Evolutionary conservation across 768 basidiomycete species (phyloP).

Genomic region (Trametes cubensis): DNA sequence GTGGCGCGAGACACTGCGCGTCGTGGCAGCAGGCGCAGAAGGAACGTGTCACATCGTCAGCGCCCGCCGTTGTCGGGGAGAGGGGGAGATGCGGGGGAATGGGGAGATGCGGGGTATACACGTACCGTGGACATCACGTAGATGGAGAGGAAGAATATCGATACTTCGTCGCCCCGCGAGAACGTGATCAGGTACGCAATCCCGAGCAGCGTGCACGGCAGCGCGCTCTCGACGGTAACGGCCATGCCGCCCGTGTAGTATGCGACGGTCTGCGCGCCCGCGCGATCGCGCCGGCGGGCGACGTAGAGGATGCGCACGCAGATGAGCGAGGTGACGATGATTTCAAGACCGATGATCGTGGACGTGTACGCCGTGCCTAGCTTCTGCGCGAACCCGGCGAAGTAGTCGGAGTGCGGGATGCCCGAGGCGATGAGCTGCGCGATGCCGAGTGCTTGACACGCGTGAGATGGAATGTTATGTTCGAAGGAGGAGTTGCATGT

Average conservation of each 20-base stretch:
- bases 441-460: constrained; percentile 16
- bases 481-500: constrained; percentile 21
- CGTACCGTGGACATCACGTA: constrained; percentile 25
- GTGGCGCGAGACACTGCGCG: constrained; percentile 19
- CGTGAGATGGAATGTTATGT: no score
- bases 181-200: constrained; percentile 25
- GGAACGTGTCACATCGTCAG: not conserved
- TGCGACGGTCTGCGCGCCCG: not conserved
- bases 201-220: constrained; percentile 21
- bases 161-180: constrained; percentile 7
- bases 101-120: not conserved
- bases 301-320: constrained; percentile 17
- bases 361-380: constrained; percentile 11
- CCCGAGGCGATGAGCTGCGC: constrained; percentile 10
- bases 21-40: no score
- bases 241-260: constrained; percentile 9
- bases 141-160: constrained; percentile 24
- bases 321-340: constrained; percentile 20
- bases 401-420: constrained; percentile 8
- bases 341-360: constrained; percentile 17
- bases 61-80: not conserved
- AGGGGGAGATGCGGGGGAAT: not conserved
- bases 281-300: not conserved
- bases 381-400: constrained; percentile 6
- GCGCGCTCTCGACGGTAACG: constrained; percentile 22